Conservation (phyloP, 1,284 basidiomycete genomes). For the Veloporphyrellus conicus region DNA sequence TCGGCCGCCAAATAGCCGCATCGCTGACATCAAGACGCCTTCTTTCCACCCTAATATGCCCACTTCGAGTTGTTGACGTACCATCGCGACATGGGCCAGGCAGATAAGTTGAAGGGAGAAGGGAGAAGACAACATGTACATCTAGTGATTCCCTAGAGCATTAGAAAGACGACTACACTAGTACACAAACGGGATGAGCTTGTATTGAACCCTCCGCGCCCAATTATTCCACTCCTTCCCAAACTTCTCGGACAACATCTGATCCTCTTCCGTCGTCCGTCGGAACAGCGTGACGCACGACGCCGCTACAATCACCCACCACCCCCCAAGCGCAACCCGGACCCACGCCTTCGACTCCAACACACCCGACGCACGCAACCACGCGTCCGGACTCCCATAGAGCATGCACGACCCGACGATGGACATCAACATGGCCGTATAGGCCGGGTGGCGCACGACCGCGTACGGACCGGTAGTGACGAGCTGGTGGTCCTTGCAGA, state of each 20-base stretch:
- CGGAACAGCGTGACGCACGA: constrained; percentile 5
- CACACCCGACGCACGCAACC: constrained; percentile 14
- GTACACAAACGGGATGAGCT: constrained; percentile 15
- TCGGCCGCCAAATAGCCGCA: too few relatives aligned
- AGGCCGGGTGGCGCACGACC: constrained; percentile 22
- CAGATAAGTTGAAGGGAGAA: too few relatives aligned
- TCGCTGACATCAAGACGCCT: too few relatives aligned
- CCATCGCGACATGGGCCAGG: too few relatives aligned
- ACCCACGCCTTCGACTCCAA: neutral
- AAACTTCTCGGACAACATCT: constrained; percentile 10
- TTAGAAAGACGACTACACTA: neutral
- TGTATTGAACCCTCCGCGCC: constrained; percentile 14
- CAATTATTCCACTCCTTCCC: constrained; percentile 18
- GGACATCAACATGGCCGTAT: constrained; percentile 5
- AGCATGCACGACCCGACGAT: constrained; percentile 4
- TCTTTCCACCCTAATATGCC: too few relatives aligned
- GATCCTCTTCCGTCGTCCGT: constrained; percentile 14
- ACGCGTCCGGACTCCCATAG: constrained; percentile 9
- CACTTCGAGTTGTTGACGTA: too few relatives aligned
- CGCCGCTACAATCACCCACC: neutral
- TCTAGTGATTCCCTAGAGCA: too few relatives aligned
- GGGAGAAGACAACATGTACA: too few relatives aligned
- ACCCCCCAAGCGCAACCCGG: neutral
- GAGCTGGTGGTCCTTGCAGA: constrained; percentile 18
- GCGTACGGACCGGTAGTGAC: constrained; percentile 19